Evolutionary conservation across 768 basidiomycete genomes (phyloP), one percentile per base, ranked within the genome.

Genomic region (Trametes sanguinea): DNA sequence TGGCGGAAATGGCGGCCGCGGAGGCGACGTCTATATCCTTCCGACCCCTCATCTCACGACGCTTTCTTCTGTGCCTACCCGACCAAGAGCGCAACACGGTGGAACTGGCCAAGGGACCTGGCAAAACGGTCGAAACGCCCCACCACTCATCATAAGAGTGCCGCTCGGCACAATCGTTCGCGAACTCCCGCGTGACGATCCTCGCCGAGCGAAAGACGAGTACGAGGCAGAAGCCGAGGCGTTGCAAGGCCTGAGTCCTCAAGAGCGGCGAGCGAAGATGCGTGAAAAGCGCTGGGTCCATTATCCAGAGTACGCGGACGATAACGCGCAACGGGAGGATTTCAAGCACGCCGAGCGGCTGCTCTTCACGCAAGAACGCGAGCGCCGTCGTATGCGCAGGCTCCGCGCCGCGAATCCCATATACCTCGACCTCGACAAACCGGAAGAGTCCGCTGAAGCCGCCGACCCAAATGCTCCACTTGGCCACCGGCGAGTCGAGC

Each of bases 161-260:
- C 96, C 96, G 0, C 74, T 96, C 0, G 96, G 96, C 0, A 98
- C 96, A 2, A 85, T 98, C 57, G 88, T 98, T 5, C 83, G 85
- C 35, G 88, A 95, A 69, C 77, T 97, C 43, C 73, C 82, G 4
- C 79, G 81, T 50, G 83, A 84, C 47, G 91, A 93, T 65, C 83
- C 85, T 2, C 78, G 87, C 35, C 80, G 88, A 39, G 76, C 80
- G 29, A 81, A 82, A 61, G 85, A 89, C 69, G 85, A 85, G 66
- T 91, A 89, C 82, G 90, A 90, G 72, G 82, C 82, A 0, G 89
- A 92, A 69, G 86, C 86, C 52, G 86, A 86, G 58, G 76, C 79
- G 0, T 67, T 87, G 22, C 74, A 80, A 30, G 81, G 75, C 4
- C 72, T 91, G n/a, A 68, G 69, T 8, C 66, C 74, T 0, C 77